These are phyloP conservation scores for Cymodocea nodosa DNA, from an alignment of 116 monocot genomes.

Conservation along the genomic window DNA sequence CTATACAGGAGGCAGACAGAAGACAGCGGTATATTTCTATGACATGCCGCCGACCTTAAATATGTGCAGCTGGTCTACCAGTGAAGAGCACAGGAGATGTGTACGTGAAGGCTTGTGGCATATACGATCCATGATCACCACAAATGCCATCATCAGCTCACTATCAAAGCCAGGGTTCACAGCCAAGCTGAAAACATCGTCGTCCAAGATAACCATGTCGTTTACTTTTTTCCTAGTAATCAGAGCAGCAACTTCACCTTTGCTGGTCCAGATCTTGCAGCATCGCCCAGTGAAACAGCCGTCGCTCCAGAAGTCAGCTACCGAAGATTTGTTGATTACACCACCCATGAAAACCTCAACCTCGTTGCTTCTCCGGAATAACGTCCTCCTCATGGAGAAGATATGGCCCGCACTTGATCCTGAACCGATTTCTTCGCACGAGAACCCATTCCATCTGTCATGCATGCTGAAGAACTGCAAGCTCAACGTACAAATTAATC, in stretches of 20 bases:
- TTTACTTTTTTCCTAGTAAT: constrained; percentile 44
- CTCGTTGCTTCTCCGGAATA: constrained; percentile 30
- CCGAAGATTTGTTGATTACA: background rate
- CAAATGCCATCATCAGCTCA: constrained; percentile 39
- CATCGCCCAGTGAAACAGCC: constrained; percentile 46
- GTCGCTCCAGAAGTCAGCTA: constrained; percentile 25
- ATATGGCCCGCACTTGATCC: constrained; percentile 8
- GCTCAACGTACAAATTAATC: too few species aligned
- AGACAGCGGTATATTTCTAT: too few species aligned
- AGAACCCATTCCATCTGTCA: constrained; percentile 57
- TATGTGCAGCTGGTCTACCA: background rate
- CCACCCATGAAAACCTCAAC: constrained; percentile 41
- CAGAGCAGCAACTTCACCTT: constrained; percentile 39
- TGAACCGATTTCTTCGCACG: constrained; percentile 16
- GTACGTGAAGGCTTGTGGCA: constrained; percentile 20
- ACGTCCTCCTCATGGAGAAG: constrained; percentile 48
- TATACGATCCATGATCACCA: constrained; percentile 54
- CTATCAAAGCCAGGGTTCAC: constrained; percentile 22
- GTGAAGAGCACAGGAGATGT: constrained; percentile 19
- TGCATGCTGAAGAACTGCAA: constrained; percentile 59
- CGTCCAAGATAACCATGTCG: constrained; percentile 19
- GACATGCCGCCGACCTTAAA: too few species aligned
- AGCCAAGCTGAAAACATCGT: constrained; percentile 51
- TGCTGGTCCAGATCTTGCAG: constrained; percentile 38
- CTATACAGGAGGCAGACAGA: too few species aligned